Conservation (phyloP, 805 yeast genomes). For the Saturnispora galanensis region DNA sequence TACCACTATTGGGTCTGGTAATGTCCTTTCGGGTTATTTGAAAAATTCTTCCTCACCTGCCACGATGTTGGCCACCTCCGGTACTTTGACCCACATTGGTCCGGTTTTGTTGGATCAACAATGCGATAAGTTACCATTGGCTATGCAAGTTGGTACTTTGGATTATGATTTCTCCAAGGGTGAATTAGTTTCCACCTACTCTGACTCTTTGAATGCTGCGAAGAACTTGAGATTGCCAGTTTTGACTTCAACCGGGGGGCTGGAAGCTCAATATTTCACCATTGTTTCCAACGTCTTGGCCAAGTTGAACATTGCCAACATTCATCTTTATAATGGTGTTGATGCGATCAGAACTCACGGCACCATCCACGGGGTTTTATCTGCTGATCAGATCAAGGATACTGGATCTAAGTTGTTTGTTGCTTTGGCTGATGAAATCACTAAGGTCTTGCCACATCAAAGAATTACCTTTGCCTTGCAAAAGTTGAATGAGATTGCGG, state of each 20-base stretch:
- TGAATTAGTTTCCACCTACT: slow-evolving; percentile 53
- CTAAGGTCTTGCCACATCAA: slow-evolving; percentile 20
- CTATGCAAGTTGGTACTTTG: slow-evolving; percentile 67
- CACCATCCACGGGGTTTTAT: slow-evolving; percentile 34
- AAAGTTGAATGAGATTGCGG: slow-evolving; percentile 40
- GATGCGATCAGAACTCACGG: slow-evolving; percentile 45
- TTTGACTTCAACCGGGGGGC: slow-evolving; percentile 50
- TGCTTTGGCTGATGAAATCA: slow-evolving; percentile 18
- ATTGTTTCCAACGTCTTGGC: slow-evolving; percentile 57
- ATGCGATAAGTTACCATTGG: slow-evolving; percentile 40
- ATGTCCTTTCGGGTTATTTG: slow-evolving; percentile 66
- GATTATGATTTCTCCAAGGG: slow-evolving; percentile 50
- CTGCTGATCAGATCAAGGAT: slow-evolving; percentile 33
- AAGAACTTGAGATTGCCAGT: slow-evolving; percentile 56
- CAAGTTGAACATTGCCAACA: slow-evolving; percentile 49
- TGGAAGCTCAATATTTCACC: slow-evolving; percentile 61
- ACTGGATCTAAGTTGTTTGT: slow-evolving; percentile 31
- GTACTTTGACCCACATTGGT: slow-evolving; percentile 60
- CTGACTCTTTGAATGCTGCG: slow-evolving; percentile 52
- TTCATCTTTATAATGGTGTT: slow-evolving; percentile 77
- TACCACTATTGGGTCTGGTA: slow-evolving; percentile 77
- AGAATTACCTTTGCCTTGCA: slow-evolving; percentile 37
- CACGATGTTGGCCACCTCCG: slow-evolving; percentile 55
- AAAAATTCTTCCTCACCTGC: slow-evolving; percentile 18
- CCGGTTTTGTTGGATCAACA: slow-evolving; percentile 39